A percentile compares a stretch with the other conserved stretches of the same genome.
Conservation (phyloP, 352 stramenopile species). For the Globisporangium perplexum region DNA sequence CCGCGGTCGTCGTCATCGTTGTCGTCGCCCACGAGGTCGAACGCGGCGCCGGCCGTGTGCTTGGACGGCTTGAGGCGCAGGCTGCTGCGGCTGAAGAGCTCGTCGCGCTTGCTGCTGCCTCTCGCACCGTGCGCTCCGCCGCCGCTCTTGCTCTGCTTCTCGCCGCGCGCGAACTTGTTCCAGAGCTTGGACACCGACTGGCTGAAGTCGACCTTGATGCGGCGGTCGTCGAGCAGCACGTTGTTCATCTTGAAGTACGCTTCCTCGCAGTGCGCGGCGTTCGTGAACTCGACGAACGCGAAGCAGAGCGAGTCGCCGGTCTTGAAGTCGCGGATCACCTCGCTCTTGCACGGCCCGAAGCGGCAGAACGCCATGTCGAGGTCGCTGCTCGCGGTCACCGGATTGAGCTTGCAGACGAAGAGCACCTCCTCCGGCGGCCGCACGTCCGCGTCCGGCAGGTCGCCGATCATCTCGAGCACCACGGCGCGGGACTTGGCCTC, state of each 20-base stretch:
- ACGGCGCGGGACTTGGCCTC: conserved; percentile 94
- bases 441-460: conserved; percentile 96
- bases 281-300: conserved; percentile 98
- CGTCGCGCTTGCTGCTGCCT: conserved; percentile 12
- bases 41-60: conserved; percentile 6
- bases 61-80: conserved; percentile 39
- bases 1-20: background rate
- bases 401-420: conserved; percentile 97
- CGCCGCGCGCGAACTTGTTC: conserved; percentile 84
- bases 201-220: conserved; percentile 95
- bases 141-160: conserved; percentile 53
- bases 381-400: conserved; percentile 91
- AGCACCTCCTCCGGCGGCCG: conserved; percentile 98
- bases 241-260: conserved; percentile 99
- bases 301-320: conserved; percentile 98
- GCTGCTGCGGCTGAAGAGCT: conserved; percentile 20
- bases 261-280: conserved; percentile 90
- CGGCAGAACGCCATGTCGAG: conserved; percentile 94
- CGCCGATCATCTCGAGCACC: conserved; percentile 98
- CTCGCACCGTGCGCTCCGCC: conserved; percentile 30
- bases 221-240: conserved; percentile 96
- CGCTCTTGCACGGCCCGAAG: conserved; percentile 84
- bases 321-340: conserved; percentile 97
- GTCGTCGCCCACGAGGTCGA: conserved; percentile 11
- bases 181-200: conserved; percentile 98